Evolutionary conservation across 2,329 filamentous ascomycete genomes (phyloP).

Genomic region (Calonectria montana): DNA sequence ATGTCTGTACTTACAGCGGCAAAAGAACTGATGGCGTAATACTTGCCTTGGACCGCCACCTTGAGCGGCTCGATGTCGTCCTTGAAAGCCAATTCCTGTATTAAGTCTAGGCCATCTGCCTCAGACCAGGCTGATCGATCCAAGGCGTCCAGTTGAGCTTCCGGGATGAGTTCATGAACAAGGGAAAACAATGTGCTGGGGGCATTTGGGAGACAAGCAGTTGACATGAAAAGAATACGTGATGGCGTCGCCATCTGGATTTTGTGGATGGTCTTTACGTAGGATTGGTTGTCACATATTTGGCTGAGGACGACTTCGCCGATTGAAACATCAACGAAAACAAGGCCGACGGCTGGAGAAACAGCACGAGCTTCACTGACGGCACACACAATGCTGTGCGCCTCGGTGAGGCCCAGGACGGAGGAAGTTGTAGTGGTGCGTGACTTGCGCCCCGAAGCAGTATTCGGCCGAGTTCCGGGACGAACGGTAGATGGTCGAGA

Average conservation of each 20-base stretch:
- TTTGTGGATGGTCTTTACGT: constrained; percentile 89
- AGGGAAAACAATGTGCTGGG: constrained; percentile 81
- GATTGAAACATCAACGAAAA: constrained; percentile 87
- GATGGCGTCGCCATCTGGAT: constrained; percentile 83
- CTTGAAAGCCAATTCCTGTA: constrained; percentile 81
- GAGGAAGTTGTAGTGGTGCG: constrained; percentile 51
- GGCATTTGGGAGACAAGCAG: constrained; percentile 71
- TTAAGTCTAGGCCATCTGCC: constrained; percentile 78
- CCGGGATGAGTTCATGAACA: constrained; percentile 69
- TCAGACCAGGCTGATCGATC: constrained; percentile 90
- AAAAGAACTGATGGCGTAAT: constrained; percentile 86
- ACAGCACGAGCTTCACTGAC: constrained; percentile 89
- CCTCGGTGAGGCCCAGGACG: constrained; percentile 59
- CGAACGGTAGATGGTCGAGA: constrained; percentile 36
- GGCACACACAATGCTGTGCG: constrained; percentile 86
- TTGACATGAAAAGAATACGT: constrained; percentile 81
- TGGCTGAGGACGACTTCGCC: constrained; percentile 89
- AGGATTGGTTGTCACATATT: constrained; percentile 93
- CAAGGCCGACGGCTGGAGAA: constrained; percentile 84
- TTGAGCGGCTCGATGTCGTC: constrained; percentile 86
- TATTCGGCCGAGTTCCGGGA: constrained; percentile 48
- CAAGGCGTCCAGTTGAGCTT: constrained; percentile 57
- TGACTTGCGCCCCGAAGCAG: constrained; percentile 58
- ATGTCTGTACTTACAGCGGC: constrained; percentile 74
- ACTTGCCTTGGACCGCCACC: constrained; percentile 83